phyloP scores from a whole-genome alignment of 345 rosid species.

The Aquilaria sinensis region DNA sequence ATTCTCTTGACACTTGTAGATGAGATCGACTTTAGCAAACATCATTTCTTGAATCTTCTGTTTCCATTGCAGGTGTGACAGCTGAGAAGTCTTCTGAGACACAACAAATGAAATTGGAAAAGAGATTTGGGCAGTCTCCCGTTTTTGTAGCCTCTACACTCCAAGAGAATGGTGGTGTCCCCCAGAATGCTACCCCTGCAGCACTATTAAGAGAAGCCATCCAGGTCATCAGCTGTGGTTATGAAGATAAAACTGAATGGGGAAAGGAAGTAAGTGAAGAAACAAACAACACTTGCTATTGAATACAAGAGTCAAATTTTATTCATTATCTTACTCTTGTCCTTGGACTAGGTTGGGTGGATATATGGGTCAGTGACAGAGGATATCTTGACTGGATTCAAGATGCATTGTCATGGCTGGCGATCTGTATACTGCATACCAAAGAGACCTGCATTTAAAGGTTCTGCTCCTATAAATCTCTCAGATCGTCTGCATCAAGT shows the following conservation, averaged over 20 bases:
- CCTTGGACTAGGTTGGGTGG: conserved; percentile 72
- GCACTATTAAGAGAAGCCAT: conserved; percentile 84
- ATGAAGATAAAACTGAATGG: conserved; percentile 99
- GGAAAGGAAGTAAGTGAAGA: conserved; percentile 80
- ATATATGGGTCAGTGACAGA: conserved; percentile 94
- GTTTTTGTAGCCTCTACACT: conserved; percentile 74
- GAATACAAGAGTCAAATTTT: conserved; percentile 2
- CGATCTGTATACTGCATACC: conserved; percentile 98
- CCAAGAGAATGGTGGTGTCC: conserved; percentile 78
- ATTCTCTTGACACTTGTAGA: neutral
- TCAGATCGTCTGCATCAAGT: conserved; percentile 96
- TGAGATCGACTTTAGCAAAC: neutral
- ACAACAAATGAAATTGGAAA: conserved; percentile 65
- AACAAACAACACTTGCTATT: neutral
- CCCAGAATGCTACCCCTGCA: conserved; percentile 60
- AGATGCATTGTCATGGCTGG: conserved; percentile 99
- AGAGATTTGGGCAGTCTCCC: conserved; percentile 94
- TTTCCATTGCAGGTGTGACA: conserved; percentile 31
- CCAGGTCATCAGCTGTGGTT: conserved; percentile 97
- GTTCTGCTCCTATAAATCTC: conserved; percentile 91
- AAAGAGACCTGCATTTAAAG: conserved; percentile 81
- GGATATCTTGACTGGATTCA: conserved; percentile 92
- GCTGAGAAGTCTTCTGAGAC: conserved; percentile 47
- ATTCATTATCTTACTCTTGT: conserved; percentile 3
- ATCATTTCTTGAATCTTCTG: neutral